A percentile compares a stretch with the other conserved stretches of the same genome.
phyloP scores from a whole-genome alignment of 1,284 basidiomycete genomes.

The Volvariella volvacea region DNA sequence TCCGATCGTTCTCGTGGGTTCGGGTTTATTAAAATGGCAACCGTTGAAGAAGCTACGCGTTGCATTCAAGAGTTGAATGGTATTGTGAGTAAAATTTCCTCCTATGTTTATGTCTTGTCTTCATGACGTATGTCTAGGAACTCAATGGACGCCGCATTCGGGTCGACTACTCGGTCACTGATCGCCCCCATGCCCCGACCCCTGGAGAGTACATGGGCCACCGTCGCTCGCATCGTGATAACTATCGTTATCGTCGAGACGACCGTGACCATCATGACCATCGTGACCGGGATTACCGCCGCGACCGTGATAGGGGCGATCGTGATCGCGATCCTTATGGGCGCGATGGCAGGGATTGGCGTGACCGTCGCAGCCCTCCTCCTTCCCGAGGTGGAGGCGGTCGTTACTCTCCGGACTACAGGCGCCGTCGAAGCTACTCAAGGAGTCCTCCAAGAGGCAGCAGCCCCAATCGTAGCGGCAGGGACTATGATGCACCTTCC shows the following conservation, averaged over 20 bases:
- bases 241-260: constrained; percentile 30
- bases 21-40: constrained; percentile 93
- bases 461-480: constrained; percentile 47
- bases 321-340: constrained; percentile 53
- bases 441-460: constrained; percentile 71
- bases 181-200: constrained; percentile 90
- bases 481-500: constrained; percentile 26
- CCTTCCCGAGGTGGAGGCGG: constrained; percentile 38
- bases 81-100: constrained; percentile 48
- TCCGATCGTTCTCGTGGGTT: constrained; percentile 96
- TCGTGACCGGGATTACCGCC: constrained; percentile 42
- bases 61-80: constrained; percentile 94
- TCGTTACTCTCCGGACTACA: constrained; percentile 69
- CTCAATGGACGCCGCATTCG: constrained; percentile 94
- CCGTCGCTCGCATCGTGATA: constrained; percentile 56
- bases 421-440: constrained; percentile 69
- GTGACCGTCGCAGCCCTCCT: constrained; percentile 60
- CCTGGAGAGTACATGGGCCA: constrained; percentile 98
- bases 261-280: constrained; percentile 44
- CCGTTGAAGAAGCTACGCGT: constrained; percentile 78
- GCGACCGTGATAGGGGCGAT: constrained; percentile 37
- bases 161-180: constrained; percentile 95
- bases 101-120: constrained; percentile 8
- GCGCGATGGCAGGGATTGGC: constrained; percentile 50
- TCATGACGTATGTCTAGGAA: constrained; percentile 42